These are phyloP conservation scores for Rhynchosporium agropyri DNA, from an alignment of 2,329 filamentous ascomycete species.

Conservation along the genomic window DNA sequence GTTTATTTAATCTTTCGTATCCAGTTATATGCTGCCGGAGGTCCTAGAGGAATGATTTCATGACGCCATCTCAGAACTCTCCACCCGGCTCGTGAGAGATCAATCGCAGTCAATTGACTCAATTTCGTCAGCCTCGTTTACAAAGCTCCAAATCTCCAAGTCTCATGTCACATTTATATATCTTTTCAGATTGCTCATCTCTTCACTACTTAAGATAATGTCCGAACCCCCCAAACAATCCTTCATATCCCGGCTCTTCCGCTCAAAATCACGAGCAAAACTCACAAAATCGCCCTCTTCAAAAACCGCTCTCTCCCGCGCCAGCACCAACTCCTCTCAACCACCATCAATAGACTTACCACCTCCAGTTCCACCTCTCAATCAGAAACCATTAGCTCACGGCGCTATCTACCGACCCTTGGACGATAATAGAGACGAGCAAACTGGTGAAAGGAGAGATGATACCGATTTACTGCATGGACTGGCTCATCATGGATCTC, in stretches of 20 bases:
- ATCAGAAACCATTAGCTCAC: slow-evolving; percentile 10
- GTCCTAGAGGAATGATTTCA: too few relatives aligned
- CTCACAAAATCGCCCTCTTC: slow-evolving; percentile 9
- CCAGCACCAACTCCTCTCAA: slow-evolving; percentile 7
- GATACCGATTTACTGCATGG: slow-evolving; percentile 41
- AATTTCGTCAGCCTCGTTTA: background rate
- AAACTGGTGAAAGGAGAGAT: slow-evolving; percentile 41
- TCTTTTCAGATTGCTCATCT: background rate
- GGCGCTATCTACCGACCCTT: slow-evolving; percentile 27
- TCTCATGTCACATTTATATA: background rate
- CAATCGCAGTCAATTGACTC: background rate
- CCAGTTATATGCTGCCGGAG: background rate
- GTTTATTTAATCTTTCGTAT: background rate
- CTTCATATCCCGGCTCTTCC: slow-evolving; percentile 16
- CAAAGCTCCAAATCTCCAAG: background rate
- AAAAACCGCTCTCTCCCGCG: slow-evolving; percentile 4
- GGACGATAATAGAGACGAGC: slow-evolving; percentile 33
- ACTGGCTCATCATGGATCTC: slow-evolving; percentile 39
- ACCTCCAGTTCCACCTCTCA: slow-evolving; percentile 3
- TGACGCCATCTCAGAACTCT: too few relatives aligned
- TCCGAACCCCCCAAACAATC: slow-evolving; percentile 11
- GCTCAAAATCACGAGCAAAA: slow-evolving; percentile 10
- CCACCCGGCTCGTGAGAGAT: too few relatives aligned
- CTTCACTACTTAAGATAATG: background rate
- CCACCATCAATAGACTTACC: slow-evolving; percentile 8